Conservation (phyloP, 352 stramenopile genomes). For the Phytophthora colocasiae region DNA sequence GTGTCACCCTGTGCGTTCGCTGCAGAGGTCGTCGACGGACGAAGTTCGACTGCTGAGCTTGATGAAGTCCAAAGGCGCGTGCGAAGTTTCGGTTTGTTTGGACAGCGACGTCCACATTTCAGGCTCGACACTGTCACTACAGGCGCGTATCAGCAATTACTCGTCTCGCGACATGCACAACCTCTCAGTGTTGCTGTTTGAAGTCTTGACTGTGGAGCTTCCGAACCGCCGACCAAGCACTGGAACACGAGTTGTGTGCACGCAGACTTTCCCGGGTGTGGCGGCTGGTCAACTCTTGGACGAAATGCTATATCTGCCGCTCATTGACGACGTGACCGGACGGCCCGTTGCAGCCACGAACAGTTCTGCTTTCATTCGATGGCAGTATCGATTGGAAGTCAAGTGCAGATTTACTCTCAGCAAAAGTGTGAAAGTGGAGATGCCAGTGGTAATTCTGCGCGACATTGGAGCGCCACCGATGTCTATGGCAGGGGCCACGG, state of each 20-base stretch:
- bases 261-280: constrained; percentile 34
- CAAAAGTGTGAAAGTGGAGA: constrained; percentile 46
- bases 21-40: constrained; percentile 32
- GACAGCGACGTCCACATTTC: constrained; percentile 42
- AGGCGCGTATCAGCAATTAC: constrained; percentile 40
- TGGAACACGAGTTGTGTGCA: constrained; percentile 33
- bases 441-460: constrained; percentile 40
- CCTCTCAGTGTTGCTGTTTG: constrained; percentile 38
- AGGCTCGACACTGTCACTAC: constrained; percentile 36
- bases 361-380: constrained; percentile 37
- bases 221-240: constrained; percentile 29
- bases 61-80: constrained; percentile 42
- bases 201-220: constrained; percentile 41
- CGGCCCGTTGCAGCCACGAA: constrained; percentile 33
- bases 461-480: constrained; percentile 22
- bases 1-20: constrained; percentile 31
- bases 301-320: constrained; percentile 34
- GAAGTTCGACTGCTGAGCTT: constrained; percentile 34
- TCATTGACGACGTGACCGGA: constrained; percentile 28
- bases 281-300: constrained; percentile 34
- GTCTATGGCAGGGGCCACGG: neutral
- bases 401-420: constrained; percentile 45
- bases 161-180: constrained; percentile 43
- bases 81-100: constrained; percentile 34
- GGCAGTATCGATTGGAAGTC: constrained; percentile 42